phyloP scores from a whole-genome alignment of 352 stramenopile species.

The Blastocystis sp. region DNA sequence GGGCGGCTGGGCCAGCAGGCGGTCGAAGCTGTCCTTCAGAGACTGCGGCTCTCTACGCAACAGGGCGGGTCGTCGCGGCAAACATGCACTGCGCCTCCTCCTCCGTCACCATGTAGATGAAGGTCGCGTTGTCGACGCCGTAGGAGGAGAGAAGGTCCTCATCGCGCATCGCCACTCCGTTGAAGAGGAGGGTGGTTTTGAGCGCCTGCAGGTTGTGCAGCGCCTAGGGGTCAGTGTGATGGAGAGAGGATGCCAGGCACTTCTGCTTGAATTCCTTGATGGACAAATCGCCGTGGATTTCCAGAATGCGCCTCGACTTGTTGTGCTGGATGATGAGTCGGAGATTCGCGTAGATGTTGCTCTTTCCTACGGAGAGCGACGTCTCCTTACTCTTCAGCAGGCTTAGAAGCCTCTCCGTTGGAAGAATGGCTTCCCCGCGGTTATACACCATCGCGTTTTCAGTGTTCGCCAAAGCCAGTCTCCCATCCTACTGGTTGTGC shows the following conservation, averaged over 20 bases:
- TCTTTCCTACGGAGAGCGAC: not conserved
- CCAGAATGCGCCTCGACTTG: not conserved
- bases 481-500: not conserved
- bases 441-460: not conserved
- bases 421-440: not conserved
- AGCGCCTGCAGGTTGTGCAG: slow-evolving; percentile 19
- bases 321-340: slow-evolving; percentile 42
- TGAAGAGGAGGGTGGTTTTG: slow-evolving; percentile 35
- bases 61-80: not conserved
- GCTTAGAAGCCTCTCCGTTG: not conserved
- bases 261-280: slow-evolving; percentile 10
- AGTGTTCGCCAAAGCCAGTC: not conserved
- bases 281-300: not conserved
- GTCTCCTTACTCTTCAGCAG: slow-evolving; percentile 12
- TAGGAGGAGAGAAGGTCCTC: not conserved
- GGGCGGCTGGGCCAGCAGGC: not conserved
- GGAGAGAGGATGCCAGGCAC: slow-evolving; percentile 1
- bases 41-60: slow-evolving; percentile 17
- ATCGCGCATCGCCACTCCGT: slow-evolving; percentile 9
- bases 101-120: slow-evolving; percentile 61
- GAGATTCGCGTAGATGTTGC: slow-evolving; percentile 35
- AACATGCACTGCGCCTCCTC: slow-evolving; percentile 42
- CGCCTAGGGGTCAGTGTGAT: not conserved
- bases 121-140: slow-evolving; percentile 22
- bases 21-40: not conserved